These are phyloP conservation scores for Deinandra increscens DNA, from an alignment of 129 eudicot genomes.

Conservation along the genomic window DNA sequence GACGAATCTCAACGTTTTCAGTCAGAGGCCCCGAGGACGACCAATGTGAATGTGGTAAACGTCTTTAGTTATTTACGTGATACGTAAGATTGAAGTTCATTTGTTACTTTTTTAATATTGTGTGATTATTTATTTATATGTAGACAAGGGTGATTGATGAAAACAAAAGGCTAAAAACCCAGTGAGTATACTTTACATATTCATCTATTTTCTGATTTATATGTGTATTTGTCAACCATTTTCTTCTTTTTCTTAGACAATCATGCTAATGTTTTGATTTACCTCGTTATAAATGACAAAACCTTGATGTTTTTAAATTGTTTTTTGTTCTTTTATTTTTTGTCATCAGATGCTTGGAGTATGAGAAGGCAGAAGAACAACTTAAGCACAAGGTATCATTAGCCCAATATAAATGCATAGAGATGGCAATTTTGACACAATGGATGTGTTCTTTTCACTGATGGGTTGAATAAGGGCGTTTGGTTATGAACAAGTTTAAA, in stretches of 20 bases:
- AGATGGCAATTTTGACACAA: background rate
- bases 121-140: constrained; percentile 25
- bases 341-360: constrained; percentile 59
- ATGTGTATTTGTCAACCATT: background rate
- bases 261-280: background rate
- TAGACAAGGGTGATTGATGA: constrained; percentile 51
- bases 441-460: background rate
- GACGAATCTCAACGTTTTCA: constrained; percentile 17
- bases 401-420: background rate
- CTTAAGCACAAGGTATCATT: constrained; percentile 59
- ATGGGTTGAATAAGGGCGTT: background rate
- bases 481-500: no score
- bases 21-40: background rate
- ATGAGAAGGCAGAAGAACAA: constrained; percentile 60
- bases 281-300: background rate
- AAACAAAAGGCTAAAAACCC: constrained; percentile 56
- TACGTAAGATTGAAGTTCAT: background rate
- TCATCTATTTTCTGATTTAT: background rate
- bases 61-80: background rate
- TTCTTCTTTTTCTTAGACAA: background rate
- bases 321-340: background rate
- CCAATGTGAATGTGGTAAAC: constrained; percentile 6
- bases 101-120: background rate
- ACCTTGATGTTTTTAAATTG: background rate
- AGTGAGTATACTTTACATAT: constrained; percentile 44